Evolutionary conservation across 192 early-diverging fungal species (phyloP).

Genomic region (Rhizophagus clarus): DNA sequence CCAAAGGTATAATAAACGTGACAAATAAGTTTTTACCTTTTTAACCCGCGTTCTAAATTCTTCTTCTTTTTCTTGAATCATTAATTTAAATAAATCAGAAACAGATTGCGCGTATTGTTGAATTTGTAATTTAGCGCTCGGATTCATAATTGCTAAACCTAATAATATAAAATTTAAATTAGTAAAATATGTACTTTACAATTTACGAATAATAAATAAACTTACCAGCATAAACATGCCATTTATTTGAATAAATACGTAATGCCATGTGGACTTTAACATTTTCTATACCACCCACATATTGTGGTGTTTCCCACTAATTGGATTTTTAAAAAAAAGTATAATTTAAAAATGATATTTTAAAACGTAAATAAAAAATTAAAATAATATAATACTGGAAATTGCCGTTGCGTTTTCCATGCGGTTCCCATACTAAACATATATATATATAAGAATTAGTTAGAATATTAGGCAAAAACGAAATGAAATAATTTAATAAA

Average conservation of each 20-base stretch:
- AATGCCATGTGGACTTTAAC: slow-evolving; percentile 94
- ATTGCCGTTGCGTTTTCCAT: slow-evolving; percentile 80
- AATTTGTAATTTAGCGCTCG: slow-evolving; percentile 81
- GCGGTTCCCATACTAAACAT: slow-evolving; percentile 83
- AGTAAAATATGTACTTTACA: neutral
- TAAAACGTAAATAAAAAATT: neutral
- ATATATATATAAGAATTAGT: neutral
- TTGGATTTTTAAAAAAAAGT: neutral
- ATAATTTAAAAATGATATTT: neutral
- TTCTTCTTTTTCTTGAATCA: slow-evolving; percentile 82
- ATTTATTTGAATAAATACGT: slow-evolving; percentile 93
- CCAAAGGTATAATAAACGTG: neutral
- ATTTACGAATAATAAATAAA: neutral
- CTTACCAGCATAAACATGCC: slow-evolving; percentile 94
- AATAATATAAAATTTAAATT: slow-evolving; percentile 10
- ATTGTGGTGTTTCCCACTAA: slow-evolving; percentile 85
- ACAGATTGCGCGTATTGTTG: slow-evolving; percentile 88
- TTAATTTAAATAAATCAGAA: slow-evolving; percentile 89
- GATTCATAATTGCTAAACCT: slow-evolving; percentile 93
- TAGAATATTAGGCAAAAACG: neutral
- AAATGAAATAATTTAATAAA: slow-evolving; percentile 28
- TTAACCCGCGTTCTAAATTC: slow-evolving; percentile 79
- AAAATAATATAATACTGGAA: slow-evolving; percentile 61
- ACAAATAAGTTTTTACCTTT: slow-evolving; percentile 40
- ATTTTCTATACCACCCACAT: slow-evolving; percentile 95